These are phyloP conservation scores for Phaeophleospora eucalypticola DNA, from an alignment of 2,329 filamentous ascomycete species.

Conservation along the genomic window DNA sequence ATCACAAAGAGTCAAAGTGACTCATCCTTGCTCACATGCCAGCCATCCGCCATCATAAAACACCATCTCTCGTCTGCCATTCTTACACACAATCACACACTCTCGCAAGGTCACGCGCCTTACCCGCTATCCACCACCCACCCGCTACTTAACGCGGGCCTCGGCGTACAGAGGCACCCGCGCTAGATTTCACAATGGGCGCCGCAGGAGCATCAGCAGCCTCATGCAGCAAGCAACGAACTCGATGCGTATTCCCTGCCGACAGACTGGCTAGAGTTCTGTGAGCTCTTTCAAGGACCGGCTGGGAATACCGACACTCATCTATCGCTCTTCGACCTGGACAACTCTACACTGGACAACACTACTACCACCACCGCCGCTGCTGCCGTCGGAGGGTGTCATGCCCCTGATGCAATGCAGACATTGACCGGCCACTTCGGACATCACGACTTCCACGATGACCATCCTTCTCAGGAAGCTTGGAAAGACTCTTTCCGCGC, in stretches of 20 bases:
- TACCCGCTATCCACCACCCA: too few relatives aligned
- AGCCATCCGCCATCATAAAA: neutral
- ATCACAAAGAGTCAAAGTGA: neutral
- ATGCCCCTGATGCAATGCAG: neutral
- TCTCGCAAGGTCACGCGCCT: neutral
- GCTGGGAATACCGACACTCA: constrained; percentile 1
- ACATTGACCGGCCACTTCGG: neutral
- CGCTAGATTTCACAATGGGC: constrained; percentile 5
- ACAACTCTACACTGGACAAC: constrained; percentile 7
- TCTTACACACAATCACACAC: neutral
- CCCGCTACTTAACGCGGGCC: too few relatives aligned
- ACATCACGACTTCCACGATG: neutral
- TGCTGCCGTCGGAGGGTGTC: neutral
- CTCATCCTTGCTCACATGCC: neutral
- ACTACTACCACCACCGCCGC: constrained; percentile 1
- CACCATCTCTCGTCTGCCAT: neutral
- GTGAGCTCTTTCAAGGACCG: constrained; percentile 10
- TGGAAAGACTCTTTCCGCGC: neutral
- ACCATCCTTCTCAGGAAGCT: neutral
- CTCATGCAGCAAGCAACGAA: neutral
- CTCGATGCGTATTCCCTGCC: neutral
- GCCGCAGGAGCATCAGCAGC: constrained; percentile 3
- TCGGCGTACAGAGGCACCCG: constrained; percentile 12
- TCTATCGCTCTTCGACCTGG: constrained; percentile 10
- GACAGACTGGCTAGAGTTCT: constrained; percentile 1